Evolutionary conservation across 208 protist species (phyloP).

Genomic region (Leishmania tarentolae): DNA sequence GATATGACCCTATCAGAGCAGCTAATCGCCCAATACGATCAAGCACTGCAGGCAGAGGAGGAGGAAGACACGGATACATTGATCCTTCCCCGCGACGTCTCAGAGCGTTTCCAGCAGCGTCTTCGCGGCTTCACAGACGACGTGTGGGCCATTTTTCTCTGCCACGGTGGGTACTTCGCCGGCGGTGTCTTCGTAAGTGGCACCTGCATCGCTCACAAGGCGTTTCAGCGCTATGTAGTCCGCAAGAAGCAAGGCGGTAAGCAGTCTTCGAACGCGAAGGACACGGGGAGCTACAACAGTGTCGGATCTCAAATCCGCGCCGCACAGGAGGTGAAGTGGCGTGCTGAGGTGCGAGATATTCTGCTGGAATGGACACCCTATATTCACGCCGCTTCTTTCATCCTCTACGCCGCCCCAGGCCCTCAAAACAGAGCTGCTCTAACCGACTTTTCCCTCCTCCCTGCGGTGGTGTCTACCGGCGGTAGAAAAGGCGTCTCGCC

Average conservation of each 20-base stretch:
- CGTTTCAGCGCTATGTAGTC: slow-evolving; percentile 91
- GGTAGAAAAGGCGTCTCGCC: slow-evolving; percentile 46
- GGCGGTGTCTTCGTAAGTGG: slow-evolving; percentile 76
- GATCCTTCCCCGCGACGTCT: slow-evolving; percentile 38
- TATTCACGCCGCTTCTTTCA: slow-evolving; percentile 69
- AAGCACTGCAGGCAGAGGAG: slow-evolving; percentile 44
- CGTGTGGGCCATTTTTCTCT: slow-evolving; percentile 83
- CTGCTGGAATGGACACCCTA: slow-evolving; percentile 74
- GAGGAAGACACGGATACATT: slow-evolving; percentile 29
- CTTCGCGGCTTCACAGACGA: slow-evolving; percentile 45
- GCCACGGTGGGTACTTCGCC: slow-evolving; percentile 89
- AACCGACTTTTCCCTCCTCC: slow-evolving; percentile 58
- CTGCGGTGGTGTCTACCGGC: slow-evolving; percentile 8
- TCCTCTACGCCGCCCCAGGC: slow-evolving; percentile 86
- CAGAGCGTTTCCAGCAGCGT: slow-evolving; percentile 23
- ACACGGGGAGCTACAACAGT: slow-evolving; percentile 74
- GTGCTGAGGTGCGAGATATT: slow-evolving; percentile 73
- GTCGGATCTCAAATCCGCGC: slow-evolving; percentile 86
- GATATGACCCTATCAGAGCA: slow-evolving; percentile 59
- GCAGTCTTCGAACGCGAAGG: slow-evolving; percentile 85
- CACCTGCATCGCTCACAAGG: slow-evolving; percentile 73
- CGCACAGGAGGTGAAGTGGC: slow-evolving; percentile 87
- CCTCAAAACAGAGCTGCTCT: slow-evolving; percentile 83
- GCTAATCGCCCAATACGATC: slow-evolving; percentile 74
- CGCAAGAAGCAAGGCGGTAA: slow-evolving; percentile 93